Evolutionary conservation across 78 protist species (phyloP).

Genomic region (Trichosphaerium sp.): DNA sequence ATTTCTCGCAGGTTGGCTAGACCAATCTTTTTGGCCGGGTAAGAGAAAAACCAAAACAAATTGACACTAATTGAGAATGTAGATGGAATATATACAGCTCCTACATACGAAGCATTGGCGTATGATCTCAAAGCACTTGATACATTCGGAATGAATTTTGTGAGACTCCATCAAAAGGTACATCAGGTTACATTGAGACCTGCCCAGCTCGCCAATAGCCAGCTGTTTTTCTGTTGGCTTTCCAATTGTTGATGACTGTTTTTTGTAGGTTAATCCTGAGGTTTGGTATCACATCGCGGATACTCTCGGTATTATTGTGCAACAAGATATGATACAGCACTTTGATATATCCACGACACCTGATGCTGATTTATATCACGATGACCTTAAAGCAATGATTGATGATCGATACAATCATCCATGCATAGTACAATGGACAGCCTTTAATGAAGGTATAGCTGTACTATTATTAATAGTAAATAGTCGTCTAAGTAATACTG

Average conservation of each 20-base stretch:
- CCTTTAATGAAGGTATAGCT: slow-evolving; percentile 36
- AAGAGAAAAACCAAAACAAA: neutral
- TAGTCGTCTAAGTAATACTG: neutral
- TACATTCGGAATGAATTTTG: slow-evolving; percentile 9
- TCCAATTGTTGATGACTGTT: too few species aligned
- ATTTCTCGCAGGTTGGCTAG: slow-evolving; percentile 18
- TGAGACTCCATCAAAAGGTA: slow-evolving; percentile 48
- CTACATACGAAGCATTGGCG: slow-evolving; percentile 19
- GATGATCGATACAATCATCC: slow-evolving; percentile 1
- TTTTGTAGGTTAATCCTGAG: slow-evolving; percentile 18
- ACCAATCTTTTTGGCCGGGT: slow-evolving; percentile 38
- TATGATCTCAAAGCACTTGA: neutral
- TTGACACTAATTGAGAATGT: neutral
- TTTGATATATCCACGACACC: slow-evolving; percentile 1
- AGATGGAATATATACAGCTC: slow-evolving; percentile 37
- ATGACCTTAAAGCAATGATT: slow-evolving; percentile 16
- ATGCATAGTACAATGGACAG: slow-evolving; percentile 16
- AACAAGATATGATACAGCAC: slow-evolving; percentile 20
- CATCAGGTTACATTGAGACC: too few species aligned
- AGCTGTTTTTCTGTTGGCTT: too few species aligned
- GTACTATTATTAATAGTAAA: too few species aligned
- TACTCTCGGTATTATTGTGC: slow-evolving; percentile 13
- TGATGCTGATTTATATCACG: neutral
- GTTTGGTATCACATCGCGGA: slow-evolving; percentile 37
- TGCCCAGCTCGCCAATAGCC: too few species aligned